Percentiles rank a stretch among this genome's conserved stretches.
phyloP scores from a whole-genome alignment of 163 green algal genomes.

The Prototheca wickerhamii region DNA sequence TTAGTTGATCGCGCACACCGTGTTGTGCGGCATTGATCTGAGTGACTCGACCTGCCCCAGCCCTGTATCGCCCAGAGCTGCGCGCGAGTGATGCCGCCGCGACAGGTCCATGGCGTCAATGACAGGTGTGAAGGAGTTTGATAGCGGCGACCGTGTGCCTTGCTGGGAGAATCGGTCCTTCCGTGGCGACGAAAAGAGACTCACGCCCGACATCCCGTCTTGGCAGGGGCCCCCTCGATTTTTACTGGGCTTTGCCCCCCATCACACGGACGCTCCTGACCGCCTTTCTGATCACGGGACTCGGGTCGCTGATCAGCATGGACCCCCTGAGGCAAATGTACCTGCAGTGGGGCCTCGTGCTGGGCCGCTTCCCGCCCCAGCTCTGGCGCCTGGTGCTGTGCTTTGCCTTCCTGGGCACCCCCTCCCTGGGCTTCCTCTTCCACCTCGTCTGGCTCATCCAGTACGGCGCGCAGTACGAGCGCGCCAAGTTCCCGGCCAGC shows the following conservation, averaged over 20 bases:
- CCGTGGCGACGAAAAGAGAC: too few relatives aligned
- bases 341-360: slow-evolving; percentile 11
- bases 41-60: too few relatives aligned
- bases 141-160: too few relatives aligned
- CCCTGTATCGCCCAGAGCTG: too few relatives aligned
- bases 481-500: slow-evolving; percentile 28
- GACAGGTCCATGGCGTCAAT: too few relatives aligned
- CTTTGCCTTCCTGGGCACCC: slow-evolving; percentile 31
- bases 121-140: too few relatives aligned
- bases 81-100: too few relatives aligned
- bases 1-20: too few relatives aligned
- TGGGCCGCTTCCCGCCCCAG: slow-evolving; percentile 22
- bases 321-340: slow-evolving; percentile 12
- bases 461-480: slow-evolving; percentile 35
- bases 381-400: slow-evolving; percentile 38
- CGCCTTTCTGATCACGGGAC: slow-evolving; percentile 17
- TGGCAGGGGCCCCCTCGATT: slow-evolving; percentile 15
- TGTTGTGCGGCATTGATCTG: too few relatives aligned
- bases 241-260: slow-evolving; percentile 23
- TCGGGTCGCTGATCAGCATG: slow-evolving; percentile 5
- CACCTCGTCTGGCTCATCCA: slow-evolving; percentile 39
- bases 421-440: slow-evolving; percentile 30
- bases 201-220: not conserved
- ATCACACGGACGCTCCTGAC: slow-evolving; percentile 20
- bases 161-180: too few relatives aligned